Evolutionary conservation across 2,329 filamentous ascomycete species (phyloP), one percentile per base, ranked within the genome.

Genomic region (Mollisia scopiformis): DNA sequence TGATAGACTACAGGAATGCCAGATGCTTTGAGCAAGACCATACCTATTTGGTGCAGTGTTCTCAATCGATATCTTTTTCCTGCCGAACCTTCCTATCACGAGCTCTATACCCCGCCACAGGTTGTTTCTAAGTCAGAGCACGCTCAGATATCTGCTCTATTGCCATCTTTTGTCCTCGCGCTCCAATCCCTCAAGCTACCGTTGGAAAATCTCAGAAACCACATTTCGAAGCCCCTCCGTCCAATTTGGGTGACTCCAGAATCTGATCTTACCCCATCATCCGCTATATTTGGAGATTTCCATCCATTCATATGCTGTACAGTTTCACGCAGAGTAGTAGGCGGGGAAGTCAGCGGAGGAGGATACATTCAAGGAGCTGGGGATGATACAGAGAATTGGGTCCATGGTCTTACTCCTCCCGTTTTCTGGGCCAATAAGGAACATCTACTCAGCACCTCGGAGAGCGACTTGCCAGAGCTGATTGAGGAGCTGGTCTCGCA

Each of bases 321-420:
- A 1, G 90, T 92, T 13, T 97, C 92, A 1, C 84, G 88, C 31
- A 83, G 89, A 16, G 87, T 93, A 1, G 77, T 78, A 1, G 89
- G 87, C 13, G 86, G 84, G 2, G 91, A 94, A 73, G 80, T 85
- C 67, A 85, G 85, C 28, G 87, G 89, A 71, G 85, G 84, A 2
- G 88, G 88, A 6, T 99, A 99, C 72, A 89, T 99, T 61, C 95
- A 98, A 76, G 95, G 95, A 54, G 94, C 94, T 0, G 95, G 90
- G 2, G 95, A 99, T 75, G 95, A 99, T 74, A 92, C 90, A 13
- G 95, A 99, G 79, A 92, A 91, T 68, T 99, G 95, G 95, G 89
- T 93, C 1, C 79, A 84, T 56, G 92, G 92, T 0, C 82, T 98
- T 16, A 95, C 91, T 0, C 86, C 94, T 0, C 74, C 79, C 0